These are phyloP conservation scores for Wallemia mellicola DNA, from an alignment of 1,284 basidiomycete genomes.

Conservation along the genomic window DNA sequence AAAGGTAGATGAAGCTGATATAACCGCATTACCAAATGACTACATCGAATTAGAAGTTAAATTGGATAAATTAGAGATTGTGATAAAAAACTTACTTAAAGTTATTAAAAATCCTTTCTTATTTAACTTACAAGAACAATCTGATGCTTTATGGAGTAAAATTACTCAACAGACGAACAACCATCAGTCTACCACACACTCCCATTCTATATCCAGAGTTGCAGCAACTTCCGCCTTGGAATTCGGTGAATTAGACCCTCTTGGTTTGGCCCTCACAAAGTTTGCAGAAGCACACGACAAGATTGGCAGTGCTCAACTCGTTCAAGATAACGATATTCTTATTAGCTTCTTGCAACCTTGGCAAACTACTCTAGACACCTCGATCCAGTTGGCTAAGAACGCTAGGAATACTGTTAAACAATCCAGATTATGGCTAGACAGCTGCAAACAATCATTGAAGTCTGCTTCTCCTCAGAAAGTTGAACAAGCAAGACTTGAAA, in stretches of 20 bases:
- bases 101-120: too few relatives aligned
- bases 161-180: slow-evolving; percentile 15
- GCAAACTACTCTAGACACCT: slow-evolving; percentile 53
- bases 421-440: slow-evolving; percentile 46
- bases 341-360: slow-evolving; percentile 61
- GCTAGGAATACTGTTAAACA: slow-evolving; percentile 59
- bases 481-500: slow-evolving; percentile 54
- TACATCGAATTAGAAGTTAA: slow-evolving; percentile 85
- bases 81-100: slow-evolving; percentile 55
- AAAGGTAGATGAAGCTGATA: background rate
- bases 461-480: slow-evolving; percentile 37
- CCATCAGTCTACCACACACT: slow-evolving; percentile 63
- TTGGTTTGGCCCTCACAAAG: slow-evolving; percentile 41
- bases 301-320: slow-evolving; percentile 50
- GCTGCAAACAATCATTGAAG: slow-evolving; percentile 44
- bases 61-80: slow-evolving; percentile 63
- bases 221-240: slow-evolving; percentile 32
- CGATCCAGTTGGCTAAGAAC: slow-evolving; percentile 61
- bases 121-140: too few relatives aligned
- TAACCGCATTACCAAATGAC: slow-evolving; percentile 25
- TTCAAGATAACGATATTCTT: slow-evolving; percentile 49
- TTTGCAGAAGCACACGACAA: slow-evolving; percentile 66
- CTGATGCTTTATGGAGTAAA: too few relatives aligned
- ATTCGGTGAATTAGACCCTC: slow-evolving; percentile 27
- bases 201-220: slow-evolving; percentile 67